Evolutionary conservation across 179 eudicot species (phyloP), one percentile per base, ranked within the genome.

Genomic region (Drosera spatulata): DNA sequence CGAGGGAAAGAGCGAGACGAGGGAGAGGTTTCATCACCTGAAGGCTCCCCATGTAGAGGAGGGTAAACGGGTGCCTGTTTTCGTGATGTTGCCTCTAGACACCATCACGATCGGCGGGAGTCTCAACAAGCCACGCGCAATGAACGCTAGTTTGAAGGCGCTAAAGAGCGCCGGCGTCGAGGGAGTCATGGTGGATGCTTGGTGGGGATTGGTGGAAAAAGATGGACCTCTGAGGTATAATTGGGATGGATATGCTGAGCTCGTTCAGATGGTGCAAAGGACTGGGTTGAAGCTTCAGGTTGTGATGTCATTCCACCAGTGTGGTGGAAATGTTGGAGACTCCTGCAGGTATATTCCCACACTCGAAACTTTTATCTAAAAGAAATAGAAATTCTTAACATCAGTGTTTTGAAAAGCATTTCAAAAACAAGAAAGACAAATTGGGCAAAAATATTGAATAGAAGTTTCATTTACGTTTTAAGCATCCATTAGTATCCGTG

Each of bases 141-240:
- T 93, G 96, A 84, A 88, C 47, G 99, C 96, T 50, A 93, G 99
- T 67, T 82, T 93, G 69, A 88, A 84, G 96, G 99, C 99, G 39
- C 62, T 93, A 51, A 93, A 84, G 63, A 82, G 67, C 50, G 96
- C 95, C 0, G 99, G 99, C 22, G 87, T 78, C 1, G 95, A 93
- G 72, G 99, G 99, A 49, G 89, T 93, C 59, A 93, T 93, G 99
- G 96, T 93, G 0, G 99, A 93, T 59, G 95, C 69, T 41, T 93
- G 96, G 99, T 93, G 99, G 99, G 99, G 99, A 9, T 70, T 93
- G 67, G 91, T 93, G 7, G 99, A 93, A 68, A 93, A 88, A 79
- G 93, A 88, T 39, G 99, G 99, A 41, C 96, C 96, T 38, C 10
- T 56, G 53, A 78, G 75, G 38, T 93, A 93, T 57, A 88, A 88